phyloP scores from a whole-genome alignment of 202 grass and related monocot genomes.

The Setaria viridis region DNA sequence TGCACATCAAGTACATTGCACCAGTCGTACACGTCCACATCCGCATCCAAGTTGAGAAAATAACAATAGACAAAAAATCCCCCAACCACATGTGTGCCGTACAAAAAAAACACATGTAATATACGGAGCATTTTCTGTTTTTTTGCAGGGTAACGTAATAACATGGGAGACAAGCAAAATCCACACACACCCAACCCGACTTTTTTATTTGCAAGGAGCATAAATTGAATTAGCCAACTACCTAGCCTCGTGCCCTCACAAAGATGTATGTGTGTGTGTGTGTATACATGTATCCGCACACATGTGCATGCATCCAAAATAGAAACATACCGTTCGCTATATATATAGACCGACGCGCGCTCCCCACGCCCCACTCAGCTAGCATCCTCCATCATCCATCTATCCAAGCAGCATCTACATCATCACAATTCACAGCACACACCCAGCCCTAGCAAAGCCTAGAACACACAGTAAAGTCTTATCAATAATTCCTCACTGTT shows the following conservation, averaged over 20 bases:
- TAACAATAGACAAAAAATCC: background rate
- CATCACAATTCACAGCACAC: background rate
- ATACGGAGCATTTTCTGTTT: background rate
- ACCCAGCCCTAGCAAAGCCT: background rate
- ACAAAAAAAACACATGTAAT: background rate
- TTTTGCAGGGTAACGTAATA: background rate
- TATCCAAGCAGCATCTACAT: background rate
- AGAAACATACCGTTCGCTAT: slow-evolving; percentile 33
- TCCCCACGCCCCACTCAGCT: background rate
- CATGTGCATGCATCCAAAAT: slow-evolving; percentile 39
- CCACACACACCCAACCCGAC: background rate
- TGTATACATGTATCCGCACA: background rate
- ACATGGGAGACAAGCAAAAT: background rate
- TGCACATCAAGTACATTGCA: slow-evolving; percentile 20
- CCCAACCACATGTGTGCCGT: background rate
- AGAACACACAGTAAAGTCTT: slow-evolving; percentile 27
- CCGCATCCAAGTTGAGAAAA: slow-evolving; percentile 14
- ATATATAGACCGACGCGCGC: slow-evolving; percentile 44
- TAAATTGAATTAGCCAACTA: background rate
- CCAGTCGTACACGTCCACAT: slow-evolving; percentile 24
- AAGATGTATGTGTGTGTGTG: background rate
- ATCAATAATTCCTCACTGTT: slow-evolving; percentile 36
- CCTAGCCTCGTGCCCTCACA: background rate
- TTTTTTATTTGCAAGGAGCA: background rate
- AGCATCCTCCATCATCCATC: background rate